A percentile compares a stretch with the other conserved stretches of the same genome.
Evolutionary conservation across 768 basidiomycete genomes (phyloP).

Genomic region (Ramaria sp.): DNA sequence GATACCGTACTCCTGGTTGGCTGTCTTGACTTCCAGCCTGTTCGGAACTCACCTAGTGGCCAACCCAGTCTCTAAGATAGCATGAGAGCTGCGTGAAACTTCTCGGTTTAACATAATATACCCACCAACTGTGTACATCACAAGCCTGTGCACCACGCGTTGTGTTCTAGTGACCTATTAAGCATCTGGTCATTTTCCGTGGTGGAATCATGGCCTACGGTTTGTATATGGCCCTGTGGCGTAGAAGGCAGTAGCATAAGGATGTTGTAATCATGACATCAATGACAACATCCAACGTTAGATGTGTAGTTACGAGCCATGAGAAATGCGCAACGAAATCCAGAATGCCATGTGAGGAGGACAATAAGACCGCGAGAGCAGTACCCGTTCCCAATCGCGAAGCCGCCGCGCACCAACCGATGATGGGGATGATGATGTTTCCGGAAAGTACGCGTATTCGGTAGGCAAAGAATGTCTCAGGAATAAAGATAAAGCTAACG

Average conservation of each 20-base stretch:
- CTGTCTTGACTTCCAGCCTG: background rate
- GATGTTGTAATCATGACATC: background rate
- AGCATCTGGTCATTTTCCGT: background rate
- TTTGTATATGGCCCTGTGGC: background rate
- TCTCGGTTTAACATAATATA: background rate
- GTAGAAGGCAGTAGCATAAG: background rate
- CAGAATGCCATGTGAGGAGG: background rate
- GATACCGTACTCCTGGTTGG: background rate
- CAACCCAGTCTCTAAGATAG: background rate
- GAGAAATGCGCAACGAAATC: background rate
- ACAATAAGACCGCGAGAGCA: background rate
- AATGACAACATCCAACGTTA: background rate
- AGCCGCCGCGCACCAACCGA: background rate
- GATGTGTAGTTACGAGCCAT: background rate
- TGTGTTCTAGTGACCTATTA: background rate
- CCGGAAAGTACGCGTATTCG: background rate
- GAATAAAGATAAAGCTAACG: background rate
- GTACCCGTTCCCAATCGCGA: background rate
- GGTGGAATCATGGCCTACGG: background rate
- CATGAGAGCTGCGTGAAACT: background rate
- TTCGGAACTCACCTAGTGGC: background rate
- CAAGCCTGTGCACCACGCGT: background rate
- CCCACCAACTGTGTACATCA: background rate
- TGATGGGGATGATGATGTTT: background rate
- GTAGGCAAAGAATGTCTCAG: background rate